Conservation (phyloP, 1,284 basidiomycete genomes). For the Butyriboletus appendiculatus region DNA sequence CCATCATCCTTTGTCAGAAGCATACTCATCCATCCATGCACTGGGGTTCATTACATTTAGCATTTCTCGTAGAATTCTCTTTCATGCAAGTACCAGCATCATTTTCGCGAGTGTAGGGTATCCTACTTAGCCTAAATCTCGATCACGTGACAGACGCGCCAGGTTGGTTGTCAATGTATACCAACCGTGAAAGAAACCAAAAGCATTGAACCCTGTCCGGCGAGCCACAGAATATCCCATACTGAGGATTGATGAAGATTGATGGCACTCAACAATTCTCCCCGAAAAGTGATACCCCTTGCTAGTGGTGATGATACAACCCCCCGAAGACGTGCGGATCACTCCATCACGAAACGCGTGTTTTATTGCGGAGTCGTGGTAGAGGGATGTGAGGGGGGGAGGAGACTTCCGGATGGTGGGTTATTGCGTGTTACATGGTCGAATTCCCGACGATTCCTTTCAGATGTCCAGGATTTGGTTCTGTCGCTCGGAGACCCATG, state of each 20-base stretch:
- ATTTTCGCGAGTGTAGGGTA: background rate
- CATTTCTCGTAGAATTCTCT: conserved; percentile 16
- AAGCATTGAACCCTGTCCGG: background rate
- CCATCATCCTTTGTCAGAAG: conserved; percentile 8
- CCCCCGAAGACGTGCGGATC: conserved; percentile 40
- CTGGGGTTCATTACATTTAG: conserved; percentile 8
- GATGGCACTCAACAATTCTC: conserved; percentile 55
- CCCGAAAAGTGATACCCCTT: conserved; percentile 71
- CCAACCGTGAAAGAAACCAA: conserved; percentile 1
- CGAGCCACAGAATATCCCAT: conserved; percentile 6
- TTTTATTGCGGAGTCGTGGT: conserved; percentile 84
- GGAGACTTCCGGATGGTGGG: conserved; percentile 67
- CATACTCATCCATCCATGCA: conserved; percentile 24
- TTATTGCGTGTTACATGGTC: conserved; percentile 3
- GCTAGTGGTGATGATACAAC: conserved; percentile 60
- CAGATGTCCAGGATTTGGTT: conserved; percentile 79
- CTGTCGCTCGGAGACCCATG: conserved; percentile 71
- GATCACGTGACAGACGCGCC: conserved; percentile 31
- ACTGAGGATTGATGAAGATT: conserved; percentile 22
- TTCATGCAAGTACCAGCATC: conserved; percentile 4
- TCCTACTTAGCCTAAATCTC: conserved; percentile 3
- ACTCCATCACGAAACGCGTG: conserved; percentile 63
- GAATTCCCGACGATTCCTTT: conserved; percentile 1
- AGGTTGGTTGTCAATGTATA: conserved; percentile 12
- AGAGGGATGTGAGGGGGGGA: conserved; percentile 70